These are phyloP conservation scores for Puccinia coronata DNA, from an alignment of 1,284 basidiomycete genomes.

Conservation along the genomic window DNA sequence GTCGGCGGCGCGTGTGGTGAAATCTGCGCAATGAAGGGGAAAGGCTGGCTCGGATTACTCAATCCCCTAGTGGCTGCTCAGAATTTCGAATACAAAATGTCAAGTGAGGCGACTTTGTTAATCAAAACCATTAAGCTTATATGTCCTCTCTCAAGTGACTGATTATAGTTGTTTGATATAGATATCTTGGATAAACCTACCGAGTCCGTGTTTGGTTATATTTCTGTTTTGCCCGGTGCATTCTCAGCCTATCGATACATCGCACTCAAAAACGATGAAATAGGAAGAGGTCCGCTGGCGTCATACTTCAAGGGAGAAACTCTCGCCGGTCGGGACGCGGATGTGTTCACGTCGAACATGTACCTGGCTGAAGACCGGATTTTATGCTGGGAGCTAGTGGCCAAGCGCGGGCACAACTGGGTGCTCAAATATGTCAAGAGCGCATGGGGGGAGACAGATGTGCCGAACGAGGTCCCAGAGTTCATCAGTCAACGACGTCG, in stretches of 20 bases:
- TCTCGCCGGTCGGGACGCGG: slow-evolving; percentile 82
- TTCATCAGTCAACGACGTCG: slow-evolving; percentile 90
- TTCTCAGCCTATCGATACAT: slow-evolving; percentile 86
- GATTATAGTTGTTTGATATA: background rate
- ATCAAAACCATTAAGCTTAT: background rate
- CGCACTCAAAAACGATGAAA: slow-evolving; percentile 82
- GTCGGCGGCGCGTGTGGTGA: slow-evolving; percentile 94
- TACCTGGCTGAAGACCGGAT: slow-evolving; percentile 70
- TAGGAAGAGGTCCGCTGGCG: slow-evolving; percentile 81
- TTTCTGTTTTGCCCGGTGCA: slow-evolving; percentile 69
- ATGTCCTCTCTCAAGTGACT: background rate
- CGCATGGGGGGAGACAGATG: slow-evolving; percentile 93
- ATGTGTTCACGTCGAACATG: slow-evolving; percentile 82
- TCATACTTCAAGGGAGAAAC: slow-evolving; percentile 98
- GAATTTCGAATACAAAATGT: slow-evolving; percentile 69
- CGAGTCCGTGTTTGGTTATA: slow-evolving; percentile 90
- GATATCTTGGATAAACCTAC: slow-evolving; percentile 91
- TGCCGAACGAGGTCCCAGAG: slow-evolving; percentile 88
- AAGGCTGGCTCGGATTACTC: slow-evolving; percentile 66
- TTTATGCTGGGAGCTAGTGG: slow-evolving; percentile 92
- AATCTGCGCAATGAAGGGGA: slow-evolving; percentile 89
- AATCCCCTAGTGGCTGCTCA: slow-evolving; percentile 76
- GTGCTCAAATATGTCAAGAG: slow-evolving; percentile 93
- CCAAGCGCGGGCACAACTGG: slow-evolving; percentile 86
- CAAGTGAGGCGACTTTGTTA: slow-evolving; percentile 59